phyloP scores from a whole-genome alignment of 345 rosid species.

The Citrus trifoliata region DNA sequence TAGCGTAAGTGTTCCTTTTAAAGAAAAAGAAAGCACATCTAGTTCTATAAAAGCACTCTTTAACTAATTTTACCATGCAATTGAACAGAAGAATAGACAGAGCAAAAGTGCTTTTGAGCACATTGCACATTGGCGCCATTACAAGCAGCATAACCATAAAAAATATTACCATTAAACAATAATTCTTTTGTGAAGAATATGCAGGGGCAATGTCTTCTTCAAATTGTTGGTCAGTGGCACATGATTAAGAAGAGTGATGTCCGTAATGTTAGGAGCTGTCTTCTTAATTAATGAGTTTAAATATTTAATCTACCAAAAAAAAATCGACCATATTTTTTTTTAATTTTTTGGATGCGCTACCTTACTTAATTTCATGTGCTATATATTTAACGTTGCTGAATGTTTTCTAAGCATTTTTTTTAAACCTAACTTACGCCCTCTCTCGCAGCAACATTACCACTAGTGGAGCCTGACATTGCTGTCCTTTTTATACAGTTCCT shows the following conservation, averaged over 20 bases:
- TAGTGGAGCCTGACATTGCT: no score
- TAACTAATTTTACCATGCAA: neutral
- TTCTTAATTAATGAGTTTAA: neutral
- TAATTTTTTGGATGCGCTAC: neutral
- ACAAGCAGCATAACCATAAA: neutral
- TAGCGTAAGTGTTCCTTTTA: neutral
- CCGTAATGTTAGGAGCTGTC: conserved; percentile 28
- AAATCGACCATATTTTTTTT: no score
- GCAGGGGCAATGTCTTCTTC: conserved; percentile 15
- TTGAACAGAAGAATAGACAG: conserved; percentile 2
- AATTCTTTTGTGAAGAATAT: neutral
- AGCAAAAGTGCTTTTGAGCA: conserved; percentile 19
- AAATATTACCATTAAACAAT: neutral
- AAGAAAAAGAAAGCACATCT: neutral
- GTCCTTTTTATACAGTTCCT: conserved; percentile 12
- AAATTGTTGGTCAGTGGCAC: neutral
- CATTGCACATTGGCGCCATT: conserved; percentile 11
- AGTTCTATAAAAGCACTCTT: neutral
- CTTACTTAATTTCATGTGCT: neutral
- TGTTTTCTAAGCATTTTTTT: neutral
- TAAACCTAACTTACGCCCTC: no score
- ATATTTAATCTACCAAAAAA: neutral
- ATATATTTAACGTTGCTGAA: neutral
- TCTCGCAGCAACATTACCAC: no score
- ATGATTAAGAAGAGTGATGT: conserved; percentile 8